Evolutionary conservation across 2,329 filamentous ascomycete genomes (phyloP), one percentile per base, ranked within the genome.

Genomic region (Trichoderma sp.): DNA sequence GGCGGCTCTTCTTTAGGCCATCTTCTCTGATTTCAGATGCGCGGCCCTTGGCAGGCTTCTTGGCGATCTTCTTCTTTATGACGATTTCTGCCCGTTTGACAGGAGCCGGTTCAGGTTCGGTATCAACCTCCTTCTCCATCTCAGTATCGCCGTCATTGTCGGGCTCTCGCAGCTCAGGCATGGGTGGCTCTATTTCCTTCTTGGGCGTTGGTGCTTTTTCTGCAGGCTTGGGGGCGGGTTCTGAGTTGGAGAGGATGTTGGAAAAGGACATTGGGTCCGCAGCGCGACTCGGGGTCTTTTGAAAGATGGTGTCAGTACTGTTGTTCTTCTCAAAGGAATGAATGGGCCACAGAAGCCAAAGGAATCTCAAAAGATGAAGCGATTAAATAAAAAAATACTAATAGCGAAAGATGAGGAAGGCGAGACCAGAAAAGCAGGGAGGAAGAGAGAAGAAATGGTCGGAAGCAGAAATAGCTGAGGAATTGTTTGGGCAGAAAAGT

Each of bases 231-330:
- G 85, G 83, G 49, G 88, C 85, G 65, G 91, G 89, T 68, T 93
- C 90, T 68, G 92, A 86, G 73, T 88, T 94, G 4, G 93, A 95
- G 55, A 98, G 89, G 70, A 98, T 96, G 78, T 94, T 97, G 73
- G 93, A 96, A 77, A 98, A 96, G 5, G 94, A 96, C 94, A 97
- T 97, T 65, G 94, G 92, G 78, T 97, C 92, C 70, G 91, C 90
- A 52, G 90, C 86, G 78, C 94, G 89, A 73, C 88, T 89, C 1
- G 91, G 88, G 61, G 91, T 91, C 87, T 65, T 65, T 47, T 94
- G 78, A 14, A n/a, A 33, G 52, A 43, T 47, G 63, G 56, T 49
- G 66, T 53, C 31, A 57, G 49, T 33, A 59, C 10, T 43, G 4
- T 43, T 43, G 40, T 10, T 43, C n/a, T 43, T 10, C 16, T 8